phyloP scores from a whole-genome alignment of 2,329 filamentous ascomycete species.

The Pseudovirgaria hyperparasitica region DNA sequence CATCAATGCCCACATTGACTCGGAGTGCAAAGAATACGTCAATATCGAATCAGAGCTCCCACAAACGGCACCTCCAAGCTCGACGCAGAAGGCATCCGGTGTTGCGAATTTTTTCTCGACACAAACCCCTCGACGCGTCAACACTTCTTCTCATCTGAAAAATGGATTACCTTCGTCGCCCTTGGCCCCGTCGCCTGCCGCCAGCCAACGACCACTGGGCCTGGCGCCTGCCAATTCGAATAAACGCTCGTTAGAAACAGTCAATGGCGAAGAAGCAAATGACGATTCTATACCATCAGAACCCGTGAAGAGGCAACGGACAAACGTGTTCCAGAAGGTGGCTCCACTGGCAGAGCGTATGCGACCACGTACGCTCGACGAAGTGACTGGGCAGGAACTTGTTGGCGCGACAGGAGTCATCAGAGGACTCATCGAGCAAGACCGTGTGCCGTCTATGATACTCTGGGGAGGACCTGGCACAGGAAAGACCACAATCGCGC shows the following conservation, averaged over 20 bases:
- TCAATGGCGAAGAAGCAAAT: conserved; percentile 7
- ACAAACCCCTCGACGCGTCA: conserved; percentile 31
- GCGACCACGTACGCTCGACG: conserved; percentile 71
- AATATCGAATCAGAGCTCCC: conserved; percentile 38
- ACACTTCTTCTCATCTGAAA: conserved; percentile 8
- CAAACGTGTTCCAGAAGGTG: conserved; percentile 47
- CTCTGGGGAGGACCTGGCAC: conserved; percentile 77
- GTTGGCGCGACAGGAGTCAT: conserved; percentile 77
- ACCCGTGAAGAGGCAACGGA: conserved; percentile 46
- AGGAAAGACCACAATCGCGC: conserved; percentile 83
- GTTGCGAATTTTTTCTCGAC: conserved; percentile 44
- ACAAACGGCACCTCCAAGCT: conserved; percentile 14
- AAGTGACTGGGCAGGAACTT: conserved; percentile 83
- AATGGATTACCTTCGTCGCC: conserved; percentile 12
- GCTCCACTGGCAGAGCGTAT: conserved; percentile 89
- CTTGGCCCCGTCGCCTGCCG: conserved; percentile 8
- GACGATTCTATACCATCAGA: conserved; percentile 20
- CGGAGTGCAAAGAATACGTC: conserved; percentile 57
- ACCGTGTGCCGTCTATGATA: conserved; percentile 87
- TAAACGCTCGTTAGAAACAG: conserved; percentile 15
- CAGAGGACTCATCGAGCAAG: conserved; percentile 71
- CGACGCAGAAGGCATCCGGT: conserved; percentile 25
- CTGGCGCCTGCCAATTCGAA: conserved; percentile 15
- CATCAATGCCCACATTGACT: conserved; percentile 90
- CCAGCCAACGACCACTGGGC: conserved; percentile 8